Evolutionary conservation across 345 rosid genomes (phyloP).

Genomic region (Mangifera indica): DNA sequence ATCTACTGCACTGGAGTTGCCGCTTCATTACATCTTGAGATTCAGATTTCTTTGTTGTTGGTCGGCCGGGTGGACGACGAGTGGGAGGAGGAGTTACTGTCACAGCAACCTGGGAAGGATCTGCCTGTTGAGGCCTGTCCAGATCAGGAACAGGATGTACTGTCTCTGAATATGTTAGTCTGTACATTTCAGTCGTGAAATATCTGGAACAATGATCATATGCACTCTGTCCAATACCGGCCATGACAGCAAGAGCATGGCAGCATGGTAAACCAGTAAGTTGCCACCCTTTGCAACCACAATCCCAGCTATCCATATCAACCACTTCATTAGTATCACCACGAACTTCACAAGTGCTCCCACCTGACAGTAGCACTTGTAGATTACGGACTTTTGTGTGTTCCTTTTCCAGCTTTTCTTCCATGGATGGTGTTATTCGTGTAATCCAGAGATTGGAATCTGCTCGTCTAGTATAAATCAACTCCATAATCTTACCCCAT

Average conservation of each 20-base stretch:
- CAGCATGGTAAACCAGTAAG: constrained; percentile 79
- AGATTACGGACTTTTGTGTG: constrained; percentile 42
- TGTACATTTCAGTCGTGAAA: constrained; percentile 68
- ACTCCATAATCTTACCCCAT: constrained; percentile 67
- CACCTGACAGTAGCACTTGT: constrained; percentile 58
- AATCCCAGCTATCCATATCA: constrained; percentile 70
- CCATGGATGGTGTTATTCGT: constrained; percentile 75
- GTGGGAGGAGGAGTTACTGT: constrained; percentile 88
- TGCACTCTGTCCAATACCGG: constrained; percentile 50
- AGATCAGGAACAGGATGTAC: constrained; percentile 62
- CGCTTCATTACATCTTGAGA: constrained; percentile 70
- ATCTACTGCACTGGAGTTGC: constrained; percentile 92
- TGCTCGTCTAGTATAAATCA: constrained; percentile 49
- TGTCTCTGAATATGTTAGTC: constrained; percentile 63
- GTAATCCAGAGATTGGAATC: constrained; percentile 58
- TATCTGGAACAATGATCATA: constrained; percentile 77
- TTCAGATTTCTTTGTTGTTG: constrained; percentile 62
- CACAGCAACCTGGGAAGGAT: constrained; percentile 49
- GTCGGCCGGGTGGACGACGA: constrained; percentile 82
- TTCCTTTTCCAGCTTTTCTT: constrained; percentile 72
- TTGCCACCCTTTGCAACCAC: constrained; percentile 90
- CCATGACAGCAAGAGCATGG: constrained; percentile 70
- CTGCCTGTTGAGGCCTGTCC: constrained; percentile 42
- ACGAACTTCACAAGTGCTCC: constrained; percentile 75
- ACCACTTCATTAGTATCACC: constrained; percentile 71